Percentiles rank a stretch among this genome's conserved stretches.
phyloP scores from a whole-genome alignment of 225 moss, liverwort and hornwort species.

The Physcomitrellopsis africana region DNA sequence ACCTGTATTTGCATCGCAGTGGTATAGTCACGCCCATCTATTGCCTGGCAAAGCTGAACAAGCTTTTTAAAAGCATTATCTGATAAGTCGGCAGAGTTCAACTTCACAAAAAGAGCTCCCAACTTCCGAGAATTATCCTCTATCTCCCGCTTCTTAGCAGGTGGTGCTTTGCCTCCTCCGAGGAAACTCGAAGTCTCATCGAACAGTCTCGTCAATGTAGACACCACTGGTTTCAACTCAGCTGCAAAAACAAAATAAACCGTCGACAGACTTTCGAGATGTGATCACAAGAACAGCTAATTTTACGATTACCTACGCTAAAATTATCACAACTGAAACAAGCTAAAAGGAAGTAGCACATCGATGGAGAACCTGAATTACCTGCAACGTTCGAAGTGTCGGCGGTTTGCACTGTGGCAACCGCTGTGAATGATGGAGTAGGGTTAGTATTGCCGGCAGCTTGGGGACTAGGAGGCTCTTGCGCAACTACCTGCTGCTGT shows the following conservation, averaged over 20 bases:
- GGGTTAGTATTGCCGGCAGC: conserved; percentile 38
- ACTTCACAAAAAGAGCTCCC: conserved; percentile 81
- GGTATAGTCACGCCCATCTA: conserved; percentile 64
- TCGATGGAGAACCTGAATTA: conserved; percentile 23
- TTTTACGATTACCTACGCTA: not conserved
- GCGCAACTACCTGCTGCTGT: conserved; percentile 43
- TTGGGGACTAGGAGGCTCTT: conserved; percentile 67
- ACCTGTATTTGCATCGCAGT: conserved; percentile 95
- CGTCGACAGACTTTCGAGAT: not conserved
- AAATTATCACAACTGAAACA: not conserved
- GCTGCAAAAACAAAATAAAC: conserved; percentile 44
- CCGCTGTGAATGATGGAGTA: conserved; percentile 44
- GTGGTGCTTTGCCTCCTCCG: conserved; percentile 78
- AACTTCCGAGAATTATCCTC: conserved; percentile 89
- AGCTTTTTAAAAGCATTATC: conserved; percentile 80
- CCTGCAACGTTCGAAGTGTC: conserved; percentile 88
- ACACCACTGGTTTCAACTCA: conserved; percentile 79
- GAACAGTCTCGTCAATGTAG: conserved; percentile 76
- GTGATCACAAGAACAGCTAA: not conserved
- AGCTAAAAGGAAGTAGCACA: conserved; percentile 18
- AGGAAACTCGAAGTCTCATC: conserved; percentile 77
- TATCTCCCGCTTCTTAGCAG: conserved; percentile 84
- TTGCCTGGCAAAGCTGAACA: conserved; percentile 81
- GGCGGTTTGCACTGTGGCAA: conserved; percentile 82
- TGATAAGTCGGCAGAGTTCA: conserved; percentile 87